phyloP scores from a whole-genome alignment of 2,329 filamentous ascomycete species.

The Colletotrichum melonis region DNA sequence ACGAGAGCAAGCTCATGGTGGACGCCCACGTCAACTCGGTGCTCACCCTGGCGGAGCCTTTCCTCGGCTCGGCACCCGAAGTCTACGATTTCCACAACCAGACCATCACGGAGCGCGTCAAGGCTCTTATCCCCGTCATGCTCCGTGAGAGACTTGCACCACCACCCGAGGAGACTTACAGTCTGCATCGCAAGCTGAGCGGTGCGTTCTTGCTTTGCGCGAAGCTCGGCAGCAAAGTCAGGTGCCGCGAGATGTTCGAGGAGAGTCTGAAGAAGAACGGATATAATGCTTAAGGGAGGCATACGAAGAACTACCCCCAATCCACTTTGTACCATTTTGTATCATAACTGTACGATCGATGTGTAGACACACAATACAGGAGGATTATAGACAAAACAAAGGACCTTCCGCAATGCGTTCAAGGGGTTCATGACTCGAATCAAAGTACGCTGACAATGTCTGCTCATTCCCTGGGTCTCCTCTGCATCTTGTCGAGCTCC shows the following conservation, averaged over 20 bases:
- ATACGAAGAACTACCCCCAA: no score
- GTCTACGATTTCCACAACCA: conserved; percentile 94
- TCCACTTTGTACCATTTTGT: conserved; percentile 27
- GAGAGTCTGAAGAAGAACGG: conserved; percentile 58
- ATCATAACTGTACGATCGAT: conserved; percentile 27
- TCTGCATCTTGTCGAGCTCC: conserved; percentile 63
- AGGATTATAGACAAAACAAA: conserved; percentile 11
- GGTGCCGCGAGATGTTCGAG: conserved; percentile 83
- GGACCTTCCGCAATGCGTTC: not conserved
- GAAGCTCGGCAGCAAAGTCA: conserved; percentile 82
- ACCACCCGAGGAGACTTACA: conserved; percentile 97
- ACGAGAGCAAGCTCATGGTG: conserved; percentile 87
- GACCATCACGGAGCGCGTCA: conserved; percentile 95
- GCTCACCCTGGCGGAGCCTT: conserved; percentile 91
- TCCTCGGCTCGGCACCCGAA: conserved; percentile 78
- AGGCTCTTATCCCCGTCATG: conserved; percentile 91
- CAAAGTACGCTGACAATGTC: not conserved
- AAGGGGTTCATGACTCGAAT: not conserved
- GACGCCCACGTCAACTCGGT: conserved; percentile 91
- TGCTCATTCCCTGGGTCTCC: conserved; percentile 34
- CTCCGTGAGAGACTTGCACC: conserved; percentile 87
- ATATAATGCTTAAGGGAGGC: conserved; percentile 15
- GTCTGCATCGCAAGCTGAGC: conserved; percentile 92
- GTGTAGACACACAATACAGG: conserved; percentile 5
- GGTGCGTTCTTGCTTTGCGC: conserved; percentile 95